Conservation (phyloP, 768 basidiomycete genomes). For the Clavulina sp. region DNA sequence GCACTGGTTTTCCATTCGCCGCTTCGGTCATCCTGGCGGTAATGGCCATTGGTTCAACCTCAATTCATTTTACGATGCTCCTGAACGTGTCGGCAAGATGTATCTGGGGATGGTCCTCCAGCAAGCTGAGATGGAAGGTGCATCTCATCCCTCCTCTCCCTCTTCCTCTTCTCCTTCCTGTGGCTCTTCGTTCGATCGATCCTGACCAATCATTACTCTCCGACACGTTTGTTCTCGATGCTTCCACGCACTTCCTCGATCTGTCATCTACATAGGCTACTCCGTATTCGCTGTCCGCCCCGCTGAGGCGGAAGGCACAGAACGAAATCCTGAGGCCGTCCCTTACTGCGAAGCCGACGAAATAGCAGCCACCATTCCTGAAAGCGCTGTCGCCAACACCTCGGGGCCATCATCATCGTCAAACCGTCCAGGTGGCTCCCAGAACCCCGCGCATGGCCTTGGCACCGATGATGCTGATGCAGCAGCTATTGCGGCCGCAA, state of each 20-base stretch:
- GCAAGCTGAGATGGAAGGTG: constrained; percentile 74
- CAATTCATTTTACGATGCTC: constrained; percentile 49
- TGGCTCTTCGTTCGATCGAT: too few species aligned
- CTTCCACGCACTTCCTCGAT: too few species aligned
- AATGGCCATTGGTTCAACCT: constrained; percentile 78
- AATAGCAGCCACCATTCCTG: constrained; percentile 41
- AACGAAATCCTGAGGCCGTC: not conserved
- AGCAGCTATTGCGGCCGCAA: constrained; percentile 12
- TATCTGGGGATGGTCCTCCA: constrained; percentile 77
- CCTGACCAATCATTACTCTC: too few species aligned
- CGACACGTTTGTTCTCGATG: too few species aligned
- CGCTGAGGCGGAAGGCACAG: not conserved
- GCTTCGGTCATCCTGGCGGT: constrained; percentile 42
- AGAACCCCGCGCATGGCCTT: not conserved
- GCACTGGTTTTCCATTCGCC: constrained; percentile 80
- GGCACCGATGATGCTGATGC: not conserved
- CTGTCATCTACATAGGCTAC: too few species aligned
- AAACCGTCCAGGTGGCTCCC: constrained; percentile 5
- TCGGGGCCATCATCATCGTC: too few species aligned
- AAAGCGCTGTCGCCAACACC: not conserved
- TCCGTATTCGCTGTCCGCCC: constrained; percentile 53
- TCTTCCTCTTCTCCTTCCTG: too few species aligned
- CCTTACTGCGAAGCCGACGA: constrained; percentile 39
- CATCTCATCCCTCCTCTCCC: constrained; percentile 3
- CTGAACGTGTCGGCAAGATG: constrained; percentile 69